phyloP scores from a whole-genome alignment of 2,329 filamentous ascomycete genomes.

The Myriosclerotinia duriaeana region DNA sequence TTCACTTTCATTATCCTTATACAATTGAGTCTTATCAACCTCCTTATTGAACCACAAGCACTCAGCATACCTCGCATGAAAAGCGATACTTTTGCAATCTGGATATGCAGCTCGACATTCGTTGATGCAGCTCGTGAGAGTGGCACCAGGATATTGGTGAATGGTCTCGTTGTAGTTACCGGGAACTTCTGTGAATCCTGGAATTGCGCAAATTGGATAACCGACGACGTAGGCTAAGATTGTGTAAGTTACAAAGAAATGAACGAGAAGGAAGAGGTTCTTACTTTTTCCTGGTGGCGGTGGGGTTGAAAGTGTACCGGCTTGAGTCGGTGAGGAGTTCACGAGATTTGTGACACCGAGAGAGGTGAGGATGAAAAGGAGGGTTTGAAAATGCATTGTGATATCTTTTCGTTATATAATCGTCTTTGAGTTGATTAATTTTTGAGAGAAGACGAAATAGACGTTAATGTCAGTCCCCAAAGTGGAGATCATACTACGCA shows the following conservation, averaged over 20 bases:
- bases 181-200: neutral
- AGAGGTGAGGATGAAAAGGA: neutral
- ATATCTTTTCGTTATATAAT: neutral
- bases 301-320: neutral
- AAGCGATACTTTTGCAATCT: constrained; percentile 14
- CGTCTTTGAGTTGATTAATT: neutral
- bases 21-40: constrained; percentile 17
- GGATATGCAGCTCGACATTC: constrained; percentile 21
- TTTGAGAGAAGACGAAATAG: neutral
- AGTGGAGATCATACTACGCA: neutral
- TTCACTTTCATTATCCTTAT: constrained; percentile 15
- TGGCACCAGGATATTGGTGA: constrained; percentile 3
- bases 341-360: constrained; percentile 12
- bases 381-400: neutral
- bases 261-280: no score
- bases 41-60: constrained; percentile 17
- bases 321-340: neutral
- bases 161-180: constrained; percentile 14
- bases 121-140: constrained; percentile 3
- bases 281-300: constrained; percentile 19
- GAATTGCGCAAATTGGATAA: constrained; percentile 3
- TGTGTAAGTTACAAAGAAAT: neutral
- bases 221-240: neutral
- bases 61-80: constrained; percentile 10
- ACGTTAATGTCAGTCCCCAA: no score